A percentile compares a stretch with the other conserved stretches of the same genome.
Evolutionary conservation across 2,329 filamentous ascomycete species (phyloP).

Genomic region (Chaetoscypha palmicola): DNA sequence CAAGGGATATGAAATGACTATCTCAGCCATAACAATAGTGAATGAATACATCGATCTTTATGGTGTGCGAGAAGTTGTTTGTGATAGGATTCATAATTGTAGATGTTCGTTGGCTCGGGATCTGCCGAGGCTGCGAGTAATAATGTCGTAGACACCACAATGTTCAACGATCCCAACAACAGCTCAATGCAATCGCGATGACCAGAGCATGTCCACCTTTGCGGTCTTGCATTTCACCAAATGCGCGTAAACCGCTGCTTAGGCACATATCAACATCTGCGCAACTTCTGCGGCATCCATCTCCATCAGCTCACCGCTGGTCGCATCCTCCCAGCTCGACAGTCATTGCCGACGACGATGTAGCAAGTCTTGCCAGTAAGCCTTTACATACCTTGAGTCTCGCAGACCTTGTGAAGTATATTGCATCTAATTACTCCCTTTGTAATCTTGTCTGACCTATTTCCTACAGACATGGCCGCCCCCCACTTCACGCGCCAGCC

Average conservation of each 20-base stretch:
- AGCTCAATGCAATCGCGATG: slow-evolving; percentile 6
- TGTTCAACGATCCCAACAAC: no score
- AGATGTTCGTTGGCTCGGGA: no score
- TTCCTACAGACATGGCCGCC: slow-evolving; percentile 58
- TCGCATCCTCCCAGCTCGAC: slow-evolving; percentile 39
- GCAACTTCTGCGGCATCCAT: slow-evolving; percentile 19
- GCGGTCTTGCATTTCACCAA: neutral
- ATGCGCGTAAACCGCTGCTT: neutral
- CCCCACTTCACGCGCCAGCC: slow-evolving; percentile 71
- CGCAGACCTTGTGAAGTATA: slow-evolving; percentile 79
- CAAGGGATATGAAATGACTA: no score
- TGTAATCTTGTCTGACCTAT: neutral
- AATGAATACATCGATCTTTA: no score
- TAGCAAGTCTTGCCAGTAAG: slow-evolving; percentile 69
- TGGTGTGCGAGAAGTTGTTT: no score
- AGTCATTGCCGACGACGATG: slow-evolving; percentile 64
- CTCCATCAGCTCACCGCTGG: slow-evolving; percentile 32
- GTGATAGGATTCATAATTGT: no score
- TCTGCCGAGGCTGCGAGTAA: neutral
- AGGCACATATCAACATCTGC: slow-evolving; percentile 2
- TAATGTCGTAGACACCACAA: no score
- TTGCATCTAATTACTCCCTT: no score
- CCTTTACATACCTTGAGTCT: slow-evolving; percentile 77
- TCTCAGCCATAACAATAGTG: no score
- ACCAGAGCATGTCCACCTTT: neutral